A percentile compares a stretch with the other conserved stretches of the same genome.
phyloP scores from a whole-genome alignment of 2,329 filamentous ascomycete genomes.

The Ciborinia camelliae region DNA sequence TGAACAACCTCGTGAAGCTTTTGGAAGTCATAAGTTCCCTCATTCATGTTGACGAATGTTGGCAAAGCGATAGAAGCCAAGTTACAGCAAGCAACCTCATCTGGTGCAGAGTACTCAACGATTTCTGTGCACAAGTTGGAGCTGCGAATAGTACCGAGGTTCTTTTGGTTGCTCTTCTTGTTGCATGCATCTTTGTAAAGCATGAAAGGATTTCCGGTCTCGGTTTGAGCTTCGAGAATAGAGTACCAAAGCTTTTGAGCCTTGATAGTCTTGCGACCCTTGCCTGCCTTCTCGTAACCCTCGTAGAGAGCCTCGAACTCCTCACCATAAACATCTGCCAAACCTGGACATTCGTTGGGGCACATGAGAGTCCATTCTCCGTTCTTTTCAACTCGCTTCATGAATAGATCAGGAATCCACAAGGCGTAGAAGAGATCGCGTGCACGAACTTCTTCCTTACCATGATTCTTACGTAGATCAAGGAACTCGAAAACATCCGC shows the following conservation, averaged over 20 bases:
- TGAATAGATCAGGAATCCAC: constrained; percentile 99
- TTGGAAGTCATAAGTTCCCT: constrained; percentile 87
- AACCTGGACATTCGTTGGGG: constrained; percentile 89
- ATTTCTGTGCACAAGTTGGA: constrained; percentile 99
- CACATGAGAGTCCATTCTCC: constrained; percentile 97
- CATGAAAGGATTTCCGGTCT: constrained; percentile 99
- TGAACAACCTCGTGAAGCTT: constrained; percentile 94
- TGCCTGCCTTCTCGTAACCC: constrained; percentile 83
- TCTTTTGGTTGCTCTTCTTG: constrained; percentile 99
- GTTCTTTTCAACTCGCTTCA: constrained; percentile 98
- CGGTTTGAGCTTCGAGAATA: constrained; percentile 95
- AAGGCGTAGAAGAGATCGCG: constrained; percentile 96
- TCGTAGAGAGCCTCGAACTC: constrained; percentile 96
- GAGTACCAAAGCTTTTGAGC: constrained; percentile 99
- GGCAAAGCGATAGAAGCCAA: constrained; percentile 91
- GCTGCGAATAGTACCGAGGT: constrained; percentile 95
- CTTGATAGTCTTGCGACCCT: constrained; percentile 86
- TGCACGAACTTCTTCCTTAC: constrained; percentile 95
- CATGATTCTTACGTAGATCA: constrained; percentile 98
- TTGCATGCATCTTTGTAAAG: constrained; percentile 99
- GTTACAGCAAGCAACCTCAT: constrained; percentile 99
- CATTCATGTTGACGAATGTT: constrained; percentile 81
- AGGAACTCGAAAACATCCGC: constrained; percentile 96
- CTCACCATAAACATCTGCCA: constrained; percentile 95
- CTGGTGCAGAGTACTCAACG: constrained; percentile 92